Conservation (phyloP, 352 stramenopile genomes). For the Pythium coloratum region DNA sequence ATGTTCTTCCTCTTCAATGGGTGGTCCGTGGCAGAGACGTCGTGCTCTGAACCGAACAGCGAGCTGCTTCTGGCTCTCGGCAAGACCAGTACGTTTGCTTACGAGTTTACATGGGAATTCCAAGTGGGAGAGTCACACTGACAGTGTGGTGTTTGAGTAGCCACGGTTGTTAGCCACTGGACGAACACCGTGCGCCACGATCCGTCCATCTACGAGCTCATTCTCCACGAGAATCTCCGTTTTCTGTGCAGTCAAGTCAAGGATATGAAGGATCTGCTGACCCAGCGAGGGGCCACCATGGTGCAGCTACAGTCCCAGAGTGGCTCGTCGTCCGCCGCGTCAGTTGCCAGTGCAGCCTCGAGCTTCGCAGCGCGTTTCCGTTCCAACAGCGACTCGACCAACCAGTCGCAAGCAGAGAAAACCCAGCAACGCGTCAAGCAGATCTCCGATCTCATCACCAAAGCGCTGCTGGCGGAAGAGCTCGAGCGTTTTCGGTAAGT, state of each 20-base stretch:
- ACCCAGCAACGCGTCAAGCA: slow-evolving; percentile 45
- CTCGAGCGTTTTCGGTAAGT: slow-evolving; percentile 55
- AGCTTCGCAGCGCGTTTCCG: slow-evolving; percentile 46
- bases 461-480: slow-evolving; percentile 62
- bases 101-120: neutral
- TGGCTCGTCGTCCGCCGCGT: slow-evolving; percentile 18
- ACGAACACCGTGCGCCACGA: slow-evolving; percentile 49
- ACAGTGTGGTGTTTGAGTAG: slow-evolving; percentile 17
- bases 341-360: slow-evolving; percentile 39
- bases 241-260: slow-evolving; percentile 60
- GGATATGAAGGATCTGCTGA: slow-evolving; percentile 63
- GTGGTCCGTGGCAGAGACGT: slow-evolving; percentile 50
- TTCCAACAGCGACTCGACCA: slow-evolving; percentile 28
- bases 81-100: slow-evolving; percentile 41
- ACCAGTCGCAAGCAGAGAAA: slow-evolving; percentile 35
- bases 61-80: slow-evolving; percentile 41
- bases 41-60: slow-evolving; percentile 24
- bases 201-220: slow-evolving; percentile 62
- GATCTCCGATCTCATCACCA: slow-evolving; percentile 45
- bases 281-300: slow-evolving; percentile 41
- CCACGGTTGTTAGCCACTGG: slow-evolving; percentile 43
- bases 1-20: slow-evolving; percentile 56
- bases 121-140: neutral
- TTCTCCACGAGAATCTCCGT: slow-evolving; percentile 64
- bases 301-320: slow-evolving; percentile 14